Conservation (phyloP, 1,139 yeast species). For the Nakaseomyces kungkrabaensis region DNA sequence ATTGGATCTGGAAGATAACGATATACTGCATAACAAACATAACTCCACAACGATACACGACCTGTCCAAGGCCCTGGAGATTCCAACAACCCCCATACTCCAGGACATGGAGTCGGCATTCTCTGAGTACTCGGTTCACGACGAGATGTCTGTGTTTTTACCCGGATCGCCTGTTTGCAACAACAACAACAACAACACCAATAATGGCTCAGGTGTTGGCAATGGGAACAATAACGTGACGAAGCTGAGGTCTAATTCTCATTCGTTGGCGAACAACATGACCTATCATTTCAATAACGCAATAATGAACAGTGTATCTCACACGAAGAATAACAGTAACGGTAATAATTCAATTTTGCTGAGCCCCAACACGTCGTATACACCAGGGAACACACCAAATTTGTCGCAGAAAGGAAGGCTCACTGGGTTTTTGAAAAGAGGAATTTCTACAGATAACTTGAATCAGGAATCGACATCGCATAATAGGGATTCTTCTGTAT, state of each 20-base stretch:
- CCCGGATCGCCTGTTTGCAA: not conserved
- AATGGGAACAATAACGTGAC: not conserved
- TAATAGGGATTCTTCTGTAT: not conserved
- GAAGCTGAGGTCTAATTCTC: not conserved
- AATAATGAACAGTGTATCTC: not conserved
- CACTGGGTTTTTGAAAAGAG: not conserved
- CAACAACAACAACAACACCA: not conserved
- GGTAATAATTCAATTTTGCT: not conserved
- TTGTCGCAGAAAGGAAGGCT: not conserved
- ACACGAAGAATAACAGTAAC: not conserved
- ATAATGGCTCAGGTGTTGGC: not conserved
- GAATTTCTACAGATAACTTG: not conserved
- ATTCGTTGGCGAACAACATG: not conserved
- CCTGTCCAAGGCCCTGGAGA: conserved; percentile 2
- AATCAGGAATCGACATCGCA: not conserved
- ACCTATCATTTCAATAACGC: not conserved
- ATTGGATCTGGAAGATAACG: not conserved
- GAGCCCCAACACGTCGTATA: not conserved
- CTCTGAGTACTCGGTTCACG: not conserved
- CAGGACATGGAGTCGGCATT: not conserved
- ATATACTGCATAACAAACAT: not conserved
- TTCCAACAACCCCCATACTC: not conserved
- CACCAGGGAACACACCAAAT: not conserved
- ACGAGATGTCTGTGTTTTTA: not conserved
- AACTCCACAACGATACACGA: not conserved